Conservation (phyloP, 257 asterid species). For the Penstemon davidsonii region DNA sequence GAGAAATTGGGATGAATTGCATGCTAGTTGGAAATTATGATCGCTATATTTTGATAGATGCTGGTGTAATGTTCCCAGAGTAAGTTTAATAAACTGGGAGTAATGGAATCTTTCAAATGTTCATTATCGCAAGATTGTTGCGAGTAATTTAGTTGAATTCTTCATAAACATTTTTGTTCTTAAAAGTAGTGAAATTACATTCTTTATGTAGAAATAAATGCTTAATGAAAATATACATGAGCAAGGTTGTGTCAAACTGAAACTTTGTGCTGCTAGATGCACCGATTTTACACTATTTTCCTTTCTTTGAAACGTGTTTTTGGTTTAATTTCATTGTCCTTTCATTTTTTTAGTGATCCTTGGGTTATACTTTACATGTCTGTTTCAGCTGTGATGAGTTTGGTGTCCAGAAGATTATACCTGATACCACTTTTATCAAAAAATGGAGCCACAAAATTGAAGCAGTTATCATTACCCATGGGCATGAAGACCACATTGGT, state of each 20-base stretch:
- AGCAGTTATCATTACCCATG: conserved; percentile 97
- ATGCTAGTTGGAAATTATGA: conserved; percentile 96
- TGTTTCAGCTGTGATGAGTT: conserved; percentile 77
- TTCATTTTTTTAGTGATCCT: neutral
- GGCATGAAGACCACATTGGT: conserved; percentile 99
- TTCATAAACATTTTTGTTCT: conserved; percentile 14
- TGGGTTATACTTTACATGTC: conserved; percentile 22
- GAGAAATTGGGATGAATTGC: conserved; percentile 99
- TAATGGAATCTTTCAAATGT: conserved; percentile 4
- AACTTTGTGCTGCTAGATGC: conserved; percentile 21
- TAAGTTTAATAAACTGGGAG: conserved; percentile 39
- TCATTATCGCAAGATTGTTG: conserved; percentile 7
- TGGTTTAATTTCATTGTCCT: conserved; percentile 14
- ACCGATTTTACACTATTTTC: neutral
- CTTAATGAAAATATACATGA: neutral
- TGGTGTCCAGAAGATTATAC: conserved; percentile 98
- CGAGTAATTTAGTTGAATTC: conserved; percentile 8
- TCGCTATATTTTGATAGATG: conserved; percentile 92
- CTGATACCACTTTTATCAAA: conserved; percentile 89
- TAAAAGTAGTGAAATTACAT: neutral
- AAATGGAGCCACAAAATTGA: conserved; percentile 99
- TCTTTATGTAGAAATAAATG: conserved; percentile 7
- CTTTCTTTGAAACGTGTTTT: neutral
- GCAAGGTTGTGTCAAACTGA: conserved; percentile 1
- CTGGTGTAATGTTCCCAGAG: conserved; percentile 99